Base-by-base conservation (phyloP, 2,329 filamentous ascomycete genomes). In the Fusarium cicatricum region DNA sequence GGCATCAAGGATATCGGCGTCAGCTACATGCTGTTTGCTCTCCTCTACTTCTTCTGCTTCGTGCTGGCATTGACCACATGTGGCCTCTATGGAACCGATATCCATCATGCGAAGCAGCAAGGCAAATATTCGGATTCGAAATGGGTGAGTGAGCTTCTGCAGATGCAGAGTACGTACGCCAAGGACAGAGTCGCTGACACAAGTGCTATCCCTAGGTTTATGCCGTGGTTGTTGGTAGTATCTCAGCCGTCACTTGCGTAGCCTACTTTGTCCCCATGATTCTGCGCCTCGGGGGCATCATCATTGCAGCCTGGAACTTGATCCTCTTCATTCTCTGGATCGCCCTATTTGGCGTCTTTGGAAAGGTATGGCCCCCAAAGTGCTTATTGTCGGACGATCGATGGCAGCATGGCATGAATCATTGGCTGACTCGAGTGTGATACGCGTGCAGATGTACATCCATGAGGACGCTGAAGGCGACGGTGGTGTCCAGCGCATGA, bases 301-400 rank as follows among this genome's bases (percentile, higher is more conserved):
- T 79, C 39, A 75, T 85, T 47, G 90, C 90, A 70, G 75, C 80
- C 44, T 92, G 90, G 87, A 89, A 92, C 73, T 76, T 81, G 32
- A 71, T 94, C 12, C 75, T 96, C 15, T 90, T 90, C 66, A 79
- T 95, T 60, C 82, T 96, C 26, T 96, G 91, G 88, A 85, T 92
- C 55, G 85, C 87, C 2, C 80, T 95, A 6, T 96, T 96, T 72
- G 92, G 91, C 15, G 78, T 95, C 56, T 97, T 97, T 71, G 92
- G 88, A 48, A 86, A 83, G 66, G 85, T 81, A 70, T 21, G 74
- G 21, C 29, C 28, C 14, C 43, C 11, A 23, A 23, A 32, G 16
- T 48, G 31, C 33, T 33, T 41, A 37, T 39, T 19, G 41, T n/a
- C 34, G 46, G 39, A 8, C 36, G 26, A 40, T 52, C 40, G 31